These are phyloP conservation scores for Atractiella rhizophila DNA, from an alignment of 768 basidiomycete genomes.

Conservation along the genomic window DNA sequence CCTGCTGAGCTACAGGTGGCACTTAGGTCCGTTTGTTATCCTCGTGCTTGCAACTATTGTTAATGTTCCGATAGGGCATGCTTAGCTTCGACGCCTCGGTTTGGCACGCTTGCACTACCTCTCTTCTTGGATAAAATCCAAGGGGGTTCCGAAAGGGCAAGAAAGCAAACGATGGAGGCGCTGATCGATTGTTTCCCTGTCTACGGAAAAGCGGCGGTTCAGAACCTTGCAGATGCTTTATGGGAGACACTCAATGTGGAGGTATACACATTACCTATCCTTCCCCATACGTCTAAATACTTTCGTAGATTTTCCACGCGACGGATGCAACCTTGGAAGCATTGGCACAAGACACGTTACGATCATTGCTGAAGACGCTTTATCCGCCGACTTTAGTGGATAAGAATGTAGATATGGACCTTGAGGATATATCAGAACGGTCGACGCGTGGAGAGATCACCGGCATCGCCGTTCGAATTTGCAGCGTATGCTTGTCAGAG, in stretches of 20 bases:
- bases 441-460: slow-evolving; percentile 16
- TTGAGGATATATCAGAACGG: too few species aligned
- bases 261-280: slow-evolving; percentile 25
- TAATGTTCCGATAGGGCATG: slow-evolving; percentile 29
- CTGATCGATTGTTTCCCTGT: slow-evolving; percentile 54
- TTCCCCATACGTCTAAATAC: neutral
- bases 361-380: slow-evolving; percentile 47
- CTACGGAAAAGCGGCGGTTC: slow-evolving; percentile 43
- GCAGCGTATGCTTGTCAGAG: slow-evolving; percentile 52
- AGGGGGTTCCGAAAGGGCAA: slow-evolving; percentile 51
- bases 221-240: slow-evolving; percentile 42
- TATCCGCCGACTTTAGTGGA: slow-evolving; percentile 24
- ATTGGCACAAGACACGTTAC: slow-evolving; percentile 43
- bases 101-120: slow-evolving; percentile 60
- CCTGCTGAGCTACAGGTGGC: slow-evolving; percentile 54
- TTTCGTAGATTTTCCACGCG: slow-evolving; percentile 63
- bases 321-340: slow-evolving; percentile 49
- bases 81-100: slow-evolving; percentile 49
- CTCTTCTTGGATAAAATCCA: slow-evolving; percentile 77
- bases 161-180: slow-evolving; percentile 65
- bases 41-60: neutral
- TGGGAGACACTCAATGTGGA: slow-evolving; percentile 82
- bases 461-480: slow-evolving; percentile 45
- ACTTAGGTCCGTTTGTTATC: slow-evolving; percentile 28
- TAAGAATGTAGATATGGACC: slow-evolving; percentile 18